Evolutionary conservation across 2,329 filamentous ascomycete genomes (phyloP).

Genomic region (Golovinomyces cichoracearum): DNA sequence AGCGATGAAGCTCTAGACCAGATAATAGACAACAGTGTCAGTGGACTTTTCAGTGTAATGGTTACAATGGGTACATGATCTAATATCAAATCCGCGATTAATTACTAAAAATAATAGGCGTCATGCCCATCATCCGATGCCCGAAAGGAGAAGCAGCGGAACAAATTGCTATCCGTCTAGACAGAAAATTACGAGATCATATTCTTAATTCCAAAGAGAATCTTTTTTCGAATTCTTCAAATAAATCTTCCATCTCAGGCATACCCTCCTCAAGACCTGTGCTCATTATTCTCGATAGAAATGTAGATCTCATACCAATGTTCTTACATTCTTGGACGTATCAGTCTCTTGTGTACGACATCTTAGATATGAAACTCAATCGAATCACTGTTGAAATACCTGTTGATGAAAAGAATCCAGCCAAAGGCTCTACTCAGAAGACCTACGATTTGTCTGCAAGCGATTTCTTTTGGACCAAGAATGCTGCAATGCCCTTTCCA

Average conservation of each 20-base stretch:
- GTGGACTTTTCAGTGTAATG: conserved; percentile 86
- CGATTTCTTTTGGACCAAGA: conserved; percentile 93
- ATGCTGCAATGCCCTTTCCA: conserved; percentile 72
- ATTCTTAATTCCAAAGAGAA: conserved; percentile 96
- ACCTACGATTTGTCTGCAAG: conserved; percentile 69
- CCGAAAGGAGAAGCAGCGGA: conserved; percentile 83
- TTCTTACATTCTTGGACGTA: conserved; percentile 89
- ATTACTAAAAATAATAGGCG: conserved; percentile 25
- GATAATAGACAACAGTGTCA: conserved; percentile 75
- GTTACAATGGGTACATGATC: conserved; percentile 66
- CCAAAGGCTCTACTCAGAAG: conserved; percentile 57
- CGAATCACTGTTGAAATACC: conserved; percentile 78
- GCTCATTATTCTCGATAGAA: conserved; percentile 78
- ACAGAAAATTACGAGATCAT: conserved; percentile 86
- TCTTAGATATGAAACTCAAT: conserved; percentile 60
- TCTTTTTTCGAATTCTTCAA: conserved; percentile 42
- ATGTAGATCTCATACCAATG: conserved; percentile 91
- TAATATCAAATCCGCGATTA: not conserved
- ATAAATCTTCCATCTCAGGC: conserved; percentile 30
- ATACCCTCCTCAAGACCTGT: conserved; percentile 59
- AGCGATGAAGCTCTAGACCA: conserved; percentile 72
- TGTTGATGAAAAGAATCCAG: conserved; percentile 48
- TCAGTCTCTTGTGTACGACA: conserved; percentile 60
- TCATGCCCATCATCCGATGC: conserved; percentile 85
- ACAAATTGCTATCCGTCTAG: conserved; percentile 77